phyloP scores from a whole-genome alignment of 2,329 filamentous ascomycete species.

The Lecanicillium sp. region DNA sequence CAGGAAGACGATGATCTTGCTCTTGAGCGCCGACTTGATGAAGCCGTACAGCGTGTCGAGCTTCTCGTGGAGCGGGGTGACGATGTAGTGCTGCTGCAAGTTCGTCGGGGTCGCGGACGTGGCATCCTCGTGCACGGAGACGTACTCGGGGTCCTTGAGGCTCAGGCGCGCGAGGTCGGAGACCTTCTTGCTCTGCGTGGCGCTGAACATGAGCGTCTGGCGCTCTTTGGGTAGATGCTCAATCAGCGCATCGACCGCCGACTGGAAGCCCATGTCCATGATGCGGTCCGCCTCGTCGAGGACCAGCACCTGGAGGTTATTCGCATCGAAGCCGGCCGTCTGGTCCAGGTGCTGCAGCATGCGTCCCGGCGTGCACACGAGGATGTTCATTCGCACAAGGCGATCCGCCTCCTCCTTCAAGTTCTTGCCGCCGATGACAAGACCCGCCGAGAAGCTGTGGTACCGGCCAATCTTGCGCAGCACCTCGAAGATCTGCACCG shows the following conservation, averaged over 20 bases:
- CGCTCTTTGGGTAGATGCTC: conserved; percentile 81
- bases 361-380: conserved; percentile 89
- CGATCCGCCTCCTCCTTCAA: conserved; percentile 81
- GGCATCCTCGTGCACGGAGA: conserved; percentile 85
- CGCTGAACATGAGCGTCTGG: conserved; percentile 92
- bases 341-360: conserved; percentile 96
- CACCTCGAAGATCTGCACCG: conserved; percentile 95
- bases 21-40: conserved; percentile 82
- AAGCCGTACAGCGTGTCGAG: conserved; percentile 91
- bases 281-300: conserved; percentile 95
- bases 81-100: conserved; percentile 85
- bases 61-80: conserved; percentile 81
- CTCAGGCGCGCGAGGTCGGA: conserved; percentile 86
- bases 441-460: conserved; percentile 84
- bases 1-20: conserved; percentile 91
- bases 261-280: conserved; percentile 95
- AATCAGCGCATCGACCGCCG: conserved; percentile 83
- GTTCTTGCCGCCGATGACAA: conserved; percentile 91
- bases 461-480: conserved; percentile 82
- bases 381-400: conserved; percentile 87
- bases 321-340: conserved; percentile 81
- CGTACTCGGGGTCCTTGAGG: conserved; percentile 86
- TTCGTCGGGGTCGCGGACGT: conserved; percentile 71
- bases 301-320: conserved; percentile 87
- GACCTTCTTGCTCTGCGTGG: conserved; percentile 91